Conservation (phyloP, 768 basidiomycete species). For the Hericium alpestre region DNA sequence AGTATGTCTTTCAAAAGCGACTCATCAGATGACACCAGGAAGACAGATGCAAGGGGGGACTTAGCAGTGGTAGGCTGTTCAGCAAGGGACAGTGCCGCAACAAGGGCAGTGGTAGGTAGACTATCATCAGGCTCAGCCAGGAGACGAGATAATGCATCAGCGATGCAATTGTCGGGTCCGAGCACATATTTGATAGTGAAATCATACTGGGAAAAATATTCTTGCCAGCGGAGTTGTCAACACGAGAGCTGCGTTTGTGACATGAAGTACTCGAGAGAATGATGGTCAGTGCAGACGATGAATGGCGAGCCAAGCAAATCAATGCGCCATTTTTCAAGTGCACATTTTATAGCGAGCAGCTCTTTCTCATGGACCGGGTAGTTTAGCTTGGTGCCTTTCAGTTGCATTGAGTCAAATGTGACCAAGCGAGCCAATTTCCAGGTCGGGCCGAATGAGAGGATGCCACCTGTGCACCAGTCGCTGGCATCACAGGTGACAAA, state of each 20-base stretch:
- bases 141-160: neutral
- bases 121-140: neutral
- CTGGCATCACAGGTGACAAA: neutral
- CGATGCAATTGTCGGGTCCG: neutral
- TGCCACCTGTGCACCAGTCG: neutral
- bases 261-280: neutral
- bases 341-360: neutral
- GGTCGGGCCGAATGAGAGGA: neutral
- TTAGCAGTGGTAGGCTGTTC: neutral
- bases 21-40: neutral
- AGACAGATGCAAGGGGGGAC: neutral
- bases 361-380: neutral
- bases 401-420: neutral
- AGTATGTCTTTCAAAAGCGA: neutral
- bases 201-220: neutral
- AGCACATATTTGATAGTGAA: neutral
- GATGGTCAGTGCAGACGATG: neutral
- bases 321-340: neutral
- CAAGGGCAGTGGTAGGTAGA: neutral
- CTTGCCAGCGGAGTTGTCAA: neutral
- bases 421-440: neutral
- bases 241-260: neutral
- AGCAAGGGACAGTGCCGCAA: neutral
- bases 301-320: neutral
- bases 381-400: neutral